These are phyloP conservation scores for Populus ilicifolia DNA, from an alignment of 345 rosid species.

Conservation along the genomic window DNA sequence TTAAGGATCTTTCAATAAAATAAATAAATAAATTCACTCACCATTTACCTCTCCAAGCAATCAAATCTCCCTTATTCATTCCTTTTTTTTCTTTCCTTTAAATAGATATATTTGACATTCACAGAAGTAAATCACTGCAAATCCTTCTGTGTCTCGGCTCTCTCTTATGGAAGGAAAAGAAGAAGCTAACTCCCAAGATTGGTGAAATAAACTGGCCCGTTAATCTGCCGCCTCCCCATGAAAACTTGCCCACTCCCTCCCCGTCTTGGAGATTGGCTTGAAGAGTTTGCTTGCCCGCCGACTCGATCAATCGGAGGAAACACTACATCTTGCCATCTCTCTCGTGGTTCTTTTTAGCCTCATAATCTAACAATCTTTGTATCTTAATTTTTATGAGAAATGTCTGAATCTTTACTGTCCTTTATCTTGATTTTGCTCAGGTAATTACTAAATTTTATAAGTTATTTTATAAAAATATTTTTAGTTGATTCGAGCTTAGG, in stretches of 20 bases:
- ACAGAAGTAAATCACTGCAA: too few species aligned
- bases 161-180: too few species aligned
- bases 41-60: background rate
- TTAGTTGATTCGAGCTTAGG: too few species aligned
- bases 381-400: background rate
- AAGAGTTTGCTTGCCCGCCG: too few species aligned
- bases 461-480: too few species aligned
- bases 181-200: too few species aligned
- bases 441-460: background rate
- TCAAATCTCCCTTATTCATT: slow-evolving; percentile 20
- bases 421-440: background rate
- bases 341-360: slow-evolving; percentile 9
- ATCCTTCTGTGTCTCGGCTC: too few species aligned
- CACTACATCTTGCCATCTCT: background rate
- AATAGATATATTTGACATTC: background rate
- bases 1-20: too few species aligned
- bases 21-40: too few species aligned
- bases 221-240: background rate
- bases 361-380: background rate
- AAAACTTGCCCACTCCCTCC: background rate
- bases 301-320: too few species aligned
- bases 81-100: background rate
- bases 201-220: too few species aligned
- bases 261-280: background rate
- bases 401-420: background rate